A percentile compares a stretch with the other conserved stretches of the same genome.
These are phyloP conservation scores for Irpex sp. DNA, from an alignment of 1,284 basidiomycete species.

Conservation along the genomic window DNA sequence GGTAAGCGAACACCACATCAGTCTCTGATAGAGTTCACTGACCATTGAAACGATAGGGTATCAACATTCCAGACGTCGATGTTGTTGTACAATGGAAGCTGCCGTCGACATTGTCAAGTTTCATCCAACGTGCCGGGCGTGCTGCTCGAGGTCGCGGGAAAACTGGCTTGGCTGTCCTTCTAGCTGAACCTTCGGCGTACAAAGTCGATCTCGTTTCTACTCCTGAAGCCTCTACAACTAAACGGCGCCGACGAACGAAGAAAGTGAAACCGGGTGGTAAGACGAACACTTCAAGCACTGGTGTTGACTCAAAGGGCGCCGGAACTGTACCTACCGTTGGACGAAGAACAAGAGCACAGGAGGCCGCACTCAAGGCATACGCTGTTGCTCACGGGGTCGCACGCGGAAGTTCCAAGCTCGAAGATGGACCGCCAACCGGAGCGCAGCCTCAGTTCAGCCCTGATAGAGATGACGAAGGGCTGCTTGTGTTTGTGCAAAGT, in stretches of 20 bases:
- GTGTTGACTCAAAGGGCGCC: too few species aligned
- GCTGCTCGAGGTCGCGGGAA: conserved; percentile 14
- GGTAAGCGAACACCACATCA: conserved; percentile 14
- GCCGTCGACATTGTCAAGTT: conserved; percentile 17
- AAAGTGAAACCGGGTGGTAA: neutral
- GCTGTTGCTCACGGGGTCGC: conserved; percentile 9
- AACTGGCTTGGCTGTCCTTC: conserved; percentile 16
- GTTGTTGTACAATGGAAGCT: conserved; percentile 22
- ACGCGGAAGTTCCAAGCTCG: neutral
- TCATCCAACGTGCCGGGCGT: conserved; percentile 20
- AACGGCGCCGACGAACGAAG: neutral
- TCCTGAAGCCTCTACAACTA: neutral
- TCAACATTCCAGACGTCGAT: conserved; percentile 21
- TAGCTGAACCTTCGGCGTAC: conserved; percentile 17
- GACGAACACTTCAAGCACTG: neutral
- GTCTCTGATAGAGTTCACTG: neutral
- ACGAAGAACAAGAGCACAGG: neutral
- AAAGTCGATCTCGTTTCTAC: neutral
- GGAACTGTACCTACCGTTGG: neutral
- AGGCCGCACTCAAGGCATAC: conserved; percentile 7
- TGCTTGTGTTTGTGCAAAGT: conserved; percentile 15
- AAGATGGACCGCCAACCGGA: neutral
- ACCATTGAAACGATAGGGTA: conserved; percentile 13
- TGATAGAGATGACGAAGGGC: conserved; percentile 10
- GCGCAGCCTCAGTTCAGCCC: conserved; percentile 1